phyloP scores from a whole-genome alignment of 257 asterid genomes.

The Haberlea rhodopensis region DNA sequence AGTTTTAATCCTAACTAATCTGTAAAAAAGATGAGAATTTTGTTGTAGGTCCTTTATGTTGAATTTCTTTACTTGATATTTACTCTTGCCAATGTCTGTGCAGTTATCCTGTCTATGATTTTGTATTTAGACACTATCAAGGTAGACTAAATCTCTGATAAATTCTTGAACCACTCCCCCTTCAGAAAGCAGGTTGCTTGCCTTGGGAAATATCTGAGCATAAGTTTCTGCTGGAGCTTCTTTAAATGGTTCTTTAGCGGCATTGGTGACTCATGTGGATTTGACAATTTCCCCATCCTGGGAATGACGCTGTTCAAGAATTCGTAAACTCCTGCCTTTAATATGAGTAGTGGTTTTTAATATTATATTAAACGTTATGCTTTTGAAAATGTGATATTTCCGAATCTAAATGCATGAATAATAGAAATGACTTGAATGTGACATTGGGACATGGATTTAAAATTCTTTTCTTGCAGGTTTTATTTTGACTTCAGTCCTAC shows the following conservation, averaged over 20 bases:
- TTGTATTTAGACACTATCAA: neutral
- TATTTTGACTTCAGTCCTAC: conserved; percentile 97
- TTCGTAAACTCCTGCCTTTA: conserved; percentile 51
- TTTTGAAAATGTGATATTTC: conserved; percentile 6
- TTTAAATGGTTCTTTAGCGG: conserved; percentile 99
- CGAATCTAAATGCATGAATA: neutral
- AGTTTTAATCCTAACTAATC: neutral
- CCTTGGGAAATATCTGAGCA: conserved; percentile 90
- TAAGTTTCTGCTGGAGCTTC: conserved; percentile 89
- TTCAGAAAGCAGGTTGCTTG: conserved; percentile 82
- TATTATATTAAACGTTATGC: conserved; percentile 3
- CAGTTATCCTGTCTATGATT: neutral
- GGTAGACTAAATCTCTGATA: conserved; percentile 17
- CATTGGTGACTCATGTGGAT: conserved; percentile 89
- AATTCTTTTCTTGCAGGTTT: conserved; percentile 59
- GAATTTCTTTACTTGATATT: neutral
- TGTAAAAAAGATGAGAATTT: neutral
- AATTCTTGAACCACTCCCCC: neutral
- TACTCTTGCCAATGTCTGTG: neutral
- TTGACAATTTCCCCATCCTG: conserved; percentile 86
- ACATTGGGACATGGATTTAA: conserved; percentile 26
- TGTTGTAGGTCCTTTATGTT: neutral
- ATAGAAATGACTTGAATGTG: neutral
- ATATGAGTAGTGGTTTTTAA: neutral
- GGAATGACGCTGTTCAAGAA: conserved; percentile 75